Evolutionary conservation across 345 rosid genomes (phyloP).

Genomic region (Populus nigra): DNA sequence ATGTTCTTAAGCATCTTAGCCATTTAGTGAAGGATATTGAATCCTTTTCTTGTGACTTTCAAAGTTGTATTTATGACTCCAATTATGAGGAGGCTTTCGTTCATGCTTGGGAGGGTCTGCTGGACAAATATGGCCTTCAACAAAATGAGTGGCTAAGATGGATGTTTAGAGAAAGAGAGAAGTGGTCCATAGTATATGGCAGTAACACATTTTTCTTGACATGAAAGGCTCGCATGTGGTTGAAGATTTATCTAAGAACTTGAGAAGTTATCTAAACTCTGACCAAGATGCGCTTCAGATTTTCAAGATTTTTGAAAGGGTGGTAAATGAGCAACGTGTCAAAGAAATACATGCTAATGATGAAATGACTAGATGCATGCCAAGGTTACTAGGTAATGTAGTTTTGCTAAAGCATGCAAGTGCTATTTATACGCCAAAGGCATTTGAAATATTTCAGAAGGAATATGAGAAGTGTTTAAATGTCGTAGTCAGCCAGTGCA

Average conservation of each 20-base stretch:
- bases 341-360: background rate
- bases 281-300: conserved; percentile 1
- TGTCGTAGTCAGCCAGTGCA: conserved; percentile 22
- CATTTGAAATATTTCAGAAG: background rate
- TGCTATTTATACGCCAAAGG: background rate
- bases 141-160: background rate
- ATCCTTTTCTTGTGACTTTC: conserved; percentile 24
- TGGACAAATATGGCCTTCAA: background rate
- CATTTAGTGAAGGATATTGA: conserved; percentile 13
- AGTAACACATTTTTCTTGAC: background rate
- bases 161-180: background rate
- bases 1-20: conserved; percentile 33
- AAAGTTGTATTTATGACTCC: conserved; percentile 4
- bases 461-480: conserved; percentile 22
- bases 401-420: conserved; percentile 7
- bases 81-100: background rate
- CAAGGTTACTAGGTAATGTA: background rate
- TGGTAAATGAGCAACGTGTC: background rate
- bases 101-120: conserved; percentile 3
- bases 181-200: background rate
- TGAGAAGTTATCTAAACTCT: conserved; percentile 1
- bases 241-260: background rate
- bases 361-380: background rate
- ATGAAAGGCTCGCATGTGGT: background rate
- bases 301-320: conserved; percentile 3